Evolutionary conservation across 805 yeast genomes (phyloP).

Genomic region (Zygosaccharomyces kombuchaensis): DNA sequence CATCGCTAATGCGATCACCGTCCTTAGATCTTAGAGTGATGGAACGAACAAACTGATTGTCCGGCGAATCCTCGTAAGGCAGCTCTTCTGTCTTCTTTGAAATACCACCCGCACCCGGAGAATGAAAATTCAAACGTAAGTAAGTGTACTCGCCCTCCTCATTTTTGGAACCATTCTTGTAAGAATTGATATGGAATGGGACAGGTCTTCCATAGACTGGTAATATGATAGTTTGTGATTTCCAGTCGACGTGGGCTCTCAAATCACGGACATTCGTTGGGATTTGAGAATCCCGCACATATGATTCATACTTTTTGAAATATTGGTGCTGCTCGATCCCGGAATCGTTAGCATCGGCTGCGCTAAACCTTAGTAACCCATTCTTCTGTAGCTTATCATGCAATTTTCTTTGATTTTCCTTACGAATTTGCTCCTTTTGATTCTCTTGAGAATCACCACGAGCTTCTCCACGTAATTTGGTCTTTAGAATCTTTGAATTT

Average conservation of each 20-base stretch:
- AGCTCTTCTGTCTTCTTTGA: constrained; percentile 67
- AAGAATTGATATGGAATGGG: constrained; percentile 93
- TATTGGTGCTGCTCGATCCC: constrained; percentile 47
- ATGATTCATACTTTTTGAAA: constrained; percentile 90
- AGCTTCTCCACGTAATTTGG: constrained; percentile 74
- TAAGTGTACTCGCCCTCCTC: constrained; percentile 96
- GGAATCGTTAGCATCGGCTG: constrained; percentile 65
- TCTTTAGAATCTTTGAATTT: constrained; percentile 65
- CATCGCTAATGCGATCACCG: constrained; percentile 85
- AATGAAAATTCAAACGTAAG: constrained; percentile 82
- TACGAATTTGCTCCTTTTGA: constrained; percentile 71
- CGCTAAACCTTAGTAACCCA: constrained; percentile 77
- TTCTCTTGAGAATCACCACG: constrained; percentile 63
- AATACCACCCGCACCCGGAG: constrained; percentile 83
- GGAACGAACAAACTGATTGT: constrained; percentile 80
- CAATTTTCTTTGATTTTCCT: constrained; percentile 74
- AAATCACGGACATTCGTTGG: constrained; percentile 80
- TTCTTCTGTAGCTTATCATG: constrained; percentile 83
- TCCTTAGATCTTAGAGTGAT: constrained; percentile 86
- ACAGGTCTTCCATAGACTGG: constrained; percentile 96
- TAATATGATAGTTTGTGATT: constrained; percentile 79
- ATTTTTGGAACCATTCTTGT: constrained; percentile 88
- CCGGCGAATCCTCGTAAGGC: constrained; percentile 86
- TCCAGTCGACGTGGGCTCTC: constrained; percentile 80
- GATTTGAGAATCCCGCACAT: constrained; percentile 87